Percentiles rank a stretch among this genome's conserved stretches.
phyloP scores from a whole-genome alignment of 345 rosid species.

The Populus simonii region DNA sequence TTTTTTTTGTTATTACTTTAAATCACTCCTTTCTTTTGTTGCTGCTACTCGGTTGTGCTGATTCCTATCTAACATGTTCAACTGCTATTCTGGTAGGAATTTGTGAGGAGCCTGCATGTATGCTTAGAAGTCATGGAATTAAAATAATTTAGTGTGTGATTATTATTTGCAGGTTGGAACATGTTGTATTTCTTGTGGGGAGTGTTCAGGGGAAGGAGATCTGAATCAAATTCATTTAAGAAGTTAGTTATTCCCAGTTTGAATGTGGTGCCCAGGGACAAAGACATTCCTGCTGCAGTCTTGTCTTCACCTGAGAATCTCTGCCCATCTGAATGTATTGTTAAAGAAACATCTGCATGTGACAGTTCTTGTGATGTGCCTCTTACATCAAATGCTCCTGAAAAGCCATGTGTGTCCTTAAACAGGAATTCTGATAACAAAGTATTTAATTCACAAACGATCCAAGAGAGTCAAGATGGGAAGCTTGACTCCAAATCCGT shows the following conservation, averaged over 20 bases:
- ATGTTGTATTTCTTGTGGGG: slow-evolving; percentile 88
- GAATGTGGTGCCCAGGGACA: slow-evolving; percentile 26
- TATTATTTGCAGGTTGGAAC: slow-evolving; percentile 56
- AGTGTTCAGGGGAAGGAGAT: slow-evolving; percentile 70
- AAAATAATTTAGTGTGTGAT: not conserved
- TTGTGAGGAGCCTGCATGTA: not conserved
- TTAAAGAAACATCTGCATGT: slow-evolving; percentile 31
- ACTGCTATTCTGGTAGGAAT: not conserved
- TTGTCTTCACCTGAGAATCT: slow-evolving; percentile 25
- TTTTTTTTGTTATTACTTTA: not conserved
- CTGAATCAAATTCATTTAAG: slow-evolving; percentile 36
- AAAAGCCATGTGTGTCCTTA: slow-evolving; percentile 12
- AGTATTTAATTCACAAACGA: slow-evolving; percentile 23
- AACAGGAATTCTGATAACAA: slow-evolving; percentile 33
- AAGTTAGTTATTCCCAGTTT: slow-evolving; percentile 27
- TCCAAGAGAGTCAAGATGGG: slow-evolving; percentile 25
- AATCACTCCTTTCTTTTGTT: not conserved
- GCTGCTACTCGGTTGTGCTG: not conserved
- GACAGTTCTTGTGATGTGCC: slow-evolving; percentile 26
- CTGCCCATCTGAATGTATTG: slow-evolving; percentile 33
- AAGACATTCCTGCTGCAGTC: slow-evolving; percentile 25
- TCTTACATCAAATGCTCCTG: slow-evolving; percentile 19
- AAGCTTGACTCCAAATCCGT: slow-evolving; percentile 19
- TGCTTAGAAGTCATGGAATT: not conserved
- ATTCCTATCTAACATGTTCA: not conserved